Percentiles rank a stretch among this genome's conserved stretches.
These are phyloP conservation scores for Orbilia brochopaga DNA, from an alignment of 2,329 filamentous ascomycete genomes.

Conservation along the genomic window DNA sequence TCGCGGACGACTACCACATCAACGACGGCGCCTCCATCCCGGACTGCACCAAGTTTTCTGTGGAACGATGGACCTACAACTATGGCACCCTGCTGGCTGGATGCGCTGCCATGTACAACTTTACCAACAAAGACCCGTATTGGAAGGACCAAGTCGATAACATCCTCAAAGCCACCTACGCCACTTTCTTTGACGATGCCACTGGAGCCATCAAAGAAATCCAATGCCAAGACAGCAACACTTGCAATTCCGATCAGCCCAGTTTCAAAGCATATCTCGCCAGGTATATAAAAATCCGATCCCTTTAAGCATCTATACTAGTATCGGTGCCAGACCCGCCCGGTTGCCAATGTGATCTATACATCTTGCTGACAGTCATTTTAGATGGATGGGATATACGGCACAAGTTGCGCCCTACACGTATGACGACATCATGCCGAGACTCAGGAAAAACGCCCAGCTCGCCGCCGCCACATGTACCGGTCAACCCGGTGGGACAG, in stretches of 20 bases:
- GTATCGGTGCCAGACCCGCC: too few relatives aligned
- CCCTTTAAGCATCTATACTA: too few relatives aligned
- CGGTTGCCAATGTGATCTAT: too few relatives aligned
- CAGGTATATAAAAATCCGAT: conserved; percentile 56
- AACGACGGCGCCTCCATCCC: conserved; percentile 69
- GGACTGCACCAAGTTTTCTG: conserved; percentile 67
- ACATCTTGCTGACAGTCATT: background rate
- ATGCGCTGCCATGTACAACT: conserved; percentile 72
- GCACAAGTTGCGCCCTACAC: conserved; percentile 69
- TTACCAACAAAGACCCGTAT: conserved; percentile 48
- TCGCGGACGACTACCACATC: conserved; percentile 69
- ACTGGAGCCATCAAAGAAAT: conserved; percentile 68
- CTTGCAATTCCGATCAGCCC: conserved; percentile 74
- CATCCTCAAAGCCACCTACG: conserved; percentile 34
- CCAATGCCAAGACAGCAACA: conserved; percentile 68
- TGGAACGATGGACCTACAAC: conserved; percentile 71
- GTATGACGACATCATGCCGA: conserved; percentile 64
- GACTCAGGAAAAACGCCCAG: conserved; percentile 65
- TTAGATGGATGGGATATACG: conserved; percentile 69
- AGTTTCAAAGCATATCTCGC: conserved; percentile 73
- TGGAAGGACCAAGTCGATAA: conserved; percentile 45
- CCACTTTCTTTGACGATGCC: conserved; percentile 55
- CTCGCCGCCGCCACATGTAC: conserved; percentile 70
- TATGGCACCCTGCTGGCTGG: conserved; percentile 69
- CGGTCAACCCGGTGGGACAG: conserved; percentile 64